A percentile compares a stretch with the other conserved stretches of the same genome.
Evolutionary conservation across 2,329 filamentous ascomycete species (phyloP).

Genomic region (Thielaviopsis populi): DNA sequence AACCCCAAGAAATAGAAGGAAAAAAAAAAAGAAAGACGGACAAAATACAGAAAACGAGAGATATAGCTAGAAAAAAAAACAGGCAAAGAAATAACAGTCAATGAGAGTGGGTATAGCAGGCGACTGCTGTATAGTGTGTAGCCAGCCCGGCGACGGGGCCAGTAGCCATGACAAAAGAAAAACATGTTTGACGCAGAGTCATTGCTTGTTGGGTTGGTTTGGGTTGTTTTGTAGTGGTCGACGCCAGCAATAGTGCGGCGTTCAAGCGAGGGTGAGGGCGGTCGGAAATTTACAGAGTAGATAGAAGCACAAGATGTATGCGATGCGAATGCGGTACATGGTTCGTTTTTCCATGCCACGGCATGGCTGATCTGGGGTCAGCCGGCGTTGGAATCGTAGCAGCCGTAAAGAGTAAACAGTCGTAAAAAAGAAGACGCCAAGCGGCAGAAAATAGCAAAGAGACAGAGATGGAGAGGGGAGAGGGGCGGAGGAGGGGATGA

Average conservation of each 20-base stretch:
- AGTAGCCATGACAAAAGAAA: background rate
- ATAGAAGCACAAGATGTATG: background rate
- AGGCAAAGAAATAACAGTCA: background rate
- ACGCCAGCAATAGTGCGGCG: too few species aligned
- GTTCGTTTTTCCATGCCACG: background rate
- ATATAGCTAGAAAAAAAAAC: background rate
- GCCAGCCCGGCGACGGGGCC: background rate
- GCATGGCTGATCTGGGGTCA: slow-evolving; percentile 7
- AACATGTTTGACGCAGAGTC: background rate
- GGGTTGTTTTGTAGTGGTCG: too few species aligned
- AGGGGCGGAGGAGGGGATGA: too few species aligned
- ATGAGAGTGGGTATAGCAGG: slow-evolving; percentile 3
- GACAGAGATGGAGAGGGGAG: background rate
- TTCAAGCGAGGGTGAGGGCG: background rate
- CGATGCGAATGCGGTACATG: background rate
- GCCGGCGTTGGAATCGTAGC: slow-evolving; percentile 12
- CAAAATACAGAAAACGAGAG: background rate
- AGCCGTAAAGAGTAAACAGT: slow-evolving; percentile 14
- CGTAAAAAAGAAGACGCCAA: slow-evolving; percentile 7
- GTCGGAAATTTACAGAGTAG: background rate
- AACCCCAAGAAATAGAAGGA: background rate
- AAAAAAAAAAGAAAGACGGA: slow-evolving; percentile 1
- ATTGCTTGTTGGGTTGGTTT: too few species aligned
- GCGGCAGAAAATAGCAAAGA: background rate
- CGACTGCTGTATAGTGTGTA: slow-evolving; percentile 7